These are phyloP conservation scores for Trametes sp. DNA, from an alignment of 1,284 basidiomycete species.

Conservation along the genomic window DNA sequence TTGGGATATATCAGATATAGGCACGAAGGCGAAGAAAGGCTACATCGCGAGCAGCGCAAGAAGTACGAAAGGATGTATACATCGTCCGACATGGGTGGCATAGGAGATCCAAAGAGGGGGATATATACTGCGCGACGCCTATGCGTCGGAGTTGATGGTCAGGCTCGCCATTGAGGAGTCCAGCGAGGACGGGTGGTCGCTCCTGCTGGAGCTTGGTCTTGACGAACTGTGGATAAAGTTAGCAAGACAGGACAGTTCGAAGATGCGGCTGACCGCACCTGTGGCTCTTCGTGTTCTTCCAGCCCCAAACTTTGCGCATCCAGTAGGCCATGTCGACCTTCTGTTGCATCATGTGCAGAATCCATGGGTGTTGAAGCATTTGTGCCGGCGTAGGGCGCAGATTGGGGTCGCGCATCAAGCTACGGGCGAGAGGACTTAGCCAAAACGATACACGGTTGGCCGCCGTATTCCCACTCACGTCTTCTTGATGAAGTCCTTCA, in stretches of 20 bases:
- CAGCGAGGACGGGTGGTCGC: constrained; percentile 38
- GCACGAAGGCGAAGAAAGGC: not conserved
- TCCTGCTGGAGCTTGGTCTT: constrained; percentile 52
- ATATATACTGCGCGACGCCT: constrained; percentile 13
- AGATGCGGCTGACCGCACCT: constrained; percentile 27
- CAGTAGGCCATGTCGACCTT: constrained; percentile 91
- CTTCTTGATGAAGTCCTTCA: constrained; percentile 93
- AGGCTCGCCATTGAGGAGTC: constrained; percentile 38
- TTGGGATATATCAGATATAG: constrained; percentile 15
- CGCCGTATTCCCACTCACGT: constrained; percentile 65
- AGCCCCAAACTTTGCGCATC: constrained; percentile 91
- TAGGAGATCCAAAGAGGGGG: not conserved
- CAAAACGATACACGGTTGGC: not conserved
- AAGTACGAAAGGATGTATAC: constrained; percentile 14
- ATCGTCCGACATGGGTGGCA: constrained; percentile 20
- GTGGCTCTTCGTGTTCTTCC: constrained; percentile 61
- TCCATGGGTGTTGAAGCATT: constrained; percentile 90
- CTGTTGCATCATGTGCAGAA: constrained; percentile 78
- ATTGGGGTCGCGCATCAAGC: constrained; percentile 43
- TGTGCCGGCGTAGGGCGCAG: constrained; percentile 86
- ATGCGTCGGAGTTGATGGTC: constrained; percentile 28
- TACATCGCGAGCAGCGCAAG: constrained; percentile 19
- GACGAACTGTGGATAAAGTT: constrained; percentile 35
- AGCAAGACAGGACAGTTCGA: not conserved
- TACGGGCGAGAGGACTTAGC: constrained; percentile 21